Evolutionary conservation across 1,284 basidiomycete genomes (phyloP).

Genomic region (Termitomyces sp.): DNA sequence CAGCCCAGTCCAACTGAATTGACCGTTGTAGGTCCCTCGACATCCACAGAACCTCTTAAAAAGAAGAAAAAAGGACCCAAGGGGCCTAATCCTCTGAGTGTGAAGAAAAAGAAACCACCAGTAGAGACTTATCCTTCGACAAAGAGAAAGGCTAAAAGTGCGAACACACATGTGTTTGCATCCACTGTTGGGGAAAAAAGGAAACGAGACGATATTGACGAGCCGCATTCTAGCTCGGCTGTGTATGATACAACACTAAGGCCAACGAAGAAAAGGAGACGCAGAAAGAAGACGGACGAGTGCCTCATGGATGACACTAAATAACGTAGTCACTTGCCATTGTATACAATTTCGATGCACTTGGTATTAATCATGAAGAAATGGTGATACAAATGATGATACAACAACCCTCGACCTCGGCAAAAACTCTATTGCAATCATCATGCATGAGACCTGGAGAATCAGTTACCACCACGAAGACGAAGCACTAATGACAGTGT

Average conservation of each 20-base stretch:
- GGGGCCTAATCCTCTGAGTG: constrained; percentile 88
- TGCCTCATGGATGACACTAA: neutral
- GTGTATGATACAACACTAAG: neutral
- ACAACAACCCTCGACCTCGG: too few relatives aligned
- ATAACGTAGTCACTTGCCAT: neutral
- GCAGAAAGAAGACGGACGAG: constrained; percentile 19
- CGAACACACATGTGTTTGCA: neutral
- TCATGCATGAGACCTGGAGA: neutral
- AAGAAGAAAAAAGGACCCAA: constrained; percentile 74
- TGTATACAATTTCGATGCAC: neutral
- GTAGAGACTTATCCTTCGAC: constrained; percentile 6
- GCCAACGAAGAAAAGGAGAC: constrained; percentile 26
- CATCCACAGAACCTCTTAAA: constrained; percentile 33
- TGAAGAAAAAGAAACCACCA: constrained; percentile 75
- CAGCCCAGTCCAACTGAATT: constrained; percentile 45
- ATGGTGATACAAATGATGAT: neutral
- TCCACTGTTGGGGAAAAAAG: constrained; percentile 26
- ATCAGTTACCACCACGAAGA: constrained; percentile 57
- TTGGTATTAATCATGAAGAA: too few relatives aligned
- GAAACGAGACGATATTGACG: constrained; percentile 29
- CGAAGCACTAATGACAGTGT: constrained; percentile 54
- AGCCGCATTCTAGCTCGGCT: neutral
- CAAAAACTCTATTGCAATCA: neutral
- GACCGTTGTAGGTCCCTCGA: constrained; percentile 33
- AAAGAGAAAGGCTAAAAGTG: constrained; percentile 15